A percentile compares a stretch with the other conserved stretches of the same genome.
phyloP scores from a whole-genome alignment of 331 rosid genomes.

The Prunus yedoensis region DNA sequence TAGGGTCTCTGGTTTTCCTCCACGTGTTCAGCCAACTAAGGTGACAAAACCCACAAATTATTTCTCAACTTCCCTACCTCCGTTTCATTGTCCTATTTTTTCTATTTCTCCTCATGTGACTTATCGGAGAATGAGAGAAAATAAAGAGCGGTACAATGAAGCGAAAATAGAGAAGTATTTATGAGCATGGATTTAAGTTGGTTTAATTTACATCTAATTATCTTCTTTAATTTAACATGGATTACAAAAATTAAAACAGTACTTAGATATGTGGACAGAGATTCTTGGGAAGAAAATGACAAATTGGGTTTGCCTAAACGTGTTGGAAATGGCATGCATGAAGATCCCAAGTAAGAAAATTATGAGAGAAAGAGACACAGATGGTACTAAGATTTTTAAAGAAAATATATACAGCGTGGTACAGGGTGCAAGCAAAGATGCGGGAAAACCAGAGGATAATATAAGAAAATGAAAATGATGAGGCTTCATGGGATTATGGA shows the following conservation, averaged over 20 bases:
- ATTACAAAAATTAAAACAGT: neutral
- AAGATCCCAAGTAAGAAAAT: slow-evolving; percentile 4
- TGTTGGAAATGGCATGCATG: slow-evolving; percentile 6
- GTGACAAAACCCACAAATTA: too few relatives aligned
- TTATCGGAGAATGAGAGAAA: too few relatives aligned
- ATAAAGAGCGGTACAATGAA: too few relatives aligned
- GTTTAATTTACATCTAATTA: too few relatives aligned
- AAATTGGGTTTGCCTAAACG: neutral
- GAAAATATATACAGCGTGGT: slow-evolving; percentile 1
- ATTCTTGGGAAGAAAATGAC: neutral
- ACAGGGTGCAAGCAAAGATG: slow-evolving; percentile 5
- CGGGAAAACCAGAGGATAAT: slow-evolving; percentile 40
- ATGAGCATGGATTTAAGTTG: too few relatives aligned
- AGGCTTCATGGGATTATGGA: slow-evolving; percentile 7
- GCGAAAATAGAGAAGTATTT: too few relatives aligned
- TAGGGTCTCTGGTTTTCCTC: neutral
- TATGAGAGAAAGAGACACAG: neutral
- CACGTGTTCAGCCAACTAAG: slow-evolving; percentile 1
- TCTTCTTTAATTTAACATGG: neutral
- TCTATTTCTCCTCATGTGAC: too few relatives aligned
- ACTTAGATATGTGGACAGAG: neutral
- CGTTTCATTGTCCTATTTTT: too few relatives aligned
- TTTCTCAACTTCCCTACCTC: too few relatives aligned
- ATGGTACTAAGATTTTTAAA: neutral
- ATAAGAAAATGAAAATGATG: slow-evolving; percentile 25